Base-by-base conservation (phyloP, 176 grass and related monocot species). In the Puccinellia tenuiflora region DNA sequence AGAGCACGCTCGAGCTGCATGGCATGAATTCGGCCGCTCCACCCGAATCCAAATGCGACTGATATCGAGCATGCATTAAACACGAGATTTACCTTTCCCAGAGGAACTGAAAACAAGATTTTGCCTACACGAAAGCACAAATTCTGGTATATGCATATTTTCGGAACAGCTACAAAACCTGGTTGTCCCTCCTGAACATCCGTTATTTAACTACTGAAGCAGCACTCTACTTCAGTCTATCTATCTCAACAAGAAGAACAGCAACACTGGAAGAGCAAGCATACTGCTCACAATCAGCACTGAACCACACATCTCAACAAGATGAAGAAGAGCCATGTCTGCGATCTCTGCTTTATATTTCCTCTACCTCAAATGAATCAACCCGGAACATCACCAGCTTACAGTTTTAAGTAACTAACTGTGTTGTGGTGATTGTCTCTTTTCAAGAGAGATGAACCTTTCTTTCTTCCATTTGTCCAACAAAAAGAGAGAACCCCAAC, bases 401-500 rank as follows among this genome's bases (percentile, higher is more conserved):
- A 48, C 43, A 46, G 40, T 47, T 48, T 48, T 73, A 9, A 47
- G 43, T 6, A 46, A 71, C 68, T 22, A 26, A 7, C 6, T 45
- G 22, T 26, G 68, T 5, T 9, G 66, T 24, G 38, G 33, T 34
- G 33, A 34, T 15, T 35, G 67, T 7, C 38, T 31, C 78, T 67
- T 47, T 48, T n/a, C 60, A 30, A 25, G 29, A 63, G 11, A 64
- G 6, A 53, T n/a, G 42, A 82, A 82, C 50, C 4, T 30, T 79
- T 40, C 52, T 77, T 56, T 77, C 14, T 61, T 78, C 56, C 66
- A 77, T 30, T 47, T 86, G 9, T 54, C 73, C 64, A 24, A 55
- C 83, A 35, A 77, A 77, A 71, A 63, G 47, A 53, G 29, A n/a
- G 65, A 66, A 54, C 15, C 88, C 24, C 37, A 83, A 74, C 31